A percentile compares a stretch with the other conserved stretches of the same genome.
These are phyloP conservation scores for Streptanthus diversifolius DNA, from an alignment of 345 rosid genomes.

Conservation along the genomic window DNA sequence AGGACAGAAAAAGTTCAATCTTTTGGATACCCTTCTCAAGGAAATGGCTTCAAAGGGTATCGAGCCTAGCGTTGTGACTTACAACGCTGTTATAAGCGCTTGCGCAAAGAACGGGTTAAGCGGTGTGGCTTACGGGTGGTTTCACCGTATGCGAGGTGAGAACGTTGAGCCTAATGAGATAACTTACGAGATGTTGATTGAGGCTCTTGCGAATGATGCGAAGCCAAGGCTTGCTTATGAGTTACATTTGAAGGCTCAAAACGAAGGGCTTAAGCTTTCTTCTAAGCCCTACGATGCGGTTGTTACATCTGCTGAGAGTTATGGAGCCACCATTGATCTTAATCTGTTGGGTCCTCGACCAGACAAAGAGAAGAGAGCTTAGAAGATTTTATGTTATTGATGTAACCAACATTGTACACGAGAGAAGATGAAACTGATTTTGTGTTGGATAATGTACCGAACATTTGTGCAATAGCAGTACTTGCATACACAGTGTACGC, in stretches of 20 bases:
- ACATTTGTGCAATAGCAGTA: background rate
- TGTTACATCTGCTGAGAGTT: constrained; percentile 43
- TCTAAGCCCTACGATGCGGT: constrained; percentile 67
- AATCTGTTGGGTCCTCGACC: constrained; percentile 69
- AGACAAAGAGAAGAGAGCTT: constrained; percentile 39
- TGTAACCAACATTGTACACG: constrained; percentile 15
- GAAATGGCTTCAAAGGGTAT: constrained; percentile 64
- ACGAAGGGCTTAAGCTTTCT: constrained; percentile 56
- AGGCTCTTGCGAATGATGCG: constrained; percentile 67
- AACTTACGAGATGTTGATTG: constrained; percentile 70
- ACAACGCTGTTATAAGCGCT: constrained; percentile 76
- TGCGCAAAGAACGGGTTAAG: constrained; percentile 56
- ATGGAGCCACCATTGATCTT: constrained; percentile 58
- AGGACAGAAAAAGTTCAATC: constrained; percentile 57
- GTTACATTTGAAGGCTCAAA: constrained; percentile 57
- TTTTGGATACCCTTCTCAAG: constrained; percentile 56
- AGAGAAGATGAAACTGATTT: background rate
- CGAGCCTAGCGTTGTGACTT: constrained; percentile 81
- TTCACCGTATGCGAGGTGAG: constrained; percentile 68
- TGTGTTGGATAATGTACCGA: background rate
- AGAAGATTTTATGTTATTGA: constrained; percentile 2
- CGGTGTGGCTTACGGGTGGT: constrained; percentile 87
- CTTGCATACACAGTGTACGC: background rate
- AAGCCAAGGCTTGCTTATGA: constrained; percentile 81
- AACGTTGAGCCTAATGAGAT: constrained; percentile 64